A percentile compares a stretch with the other conserved stretches of the same genome.
Conservation (phyloP, 805 yeast species). For the Candida montana region DNA sequence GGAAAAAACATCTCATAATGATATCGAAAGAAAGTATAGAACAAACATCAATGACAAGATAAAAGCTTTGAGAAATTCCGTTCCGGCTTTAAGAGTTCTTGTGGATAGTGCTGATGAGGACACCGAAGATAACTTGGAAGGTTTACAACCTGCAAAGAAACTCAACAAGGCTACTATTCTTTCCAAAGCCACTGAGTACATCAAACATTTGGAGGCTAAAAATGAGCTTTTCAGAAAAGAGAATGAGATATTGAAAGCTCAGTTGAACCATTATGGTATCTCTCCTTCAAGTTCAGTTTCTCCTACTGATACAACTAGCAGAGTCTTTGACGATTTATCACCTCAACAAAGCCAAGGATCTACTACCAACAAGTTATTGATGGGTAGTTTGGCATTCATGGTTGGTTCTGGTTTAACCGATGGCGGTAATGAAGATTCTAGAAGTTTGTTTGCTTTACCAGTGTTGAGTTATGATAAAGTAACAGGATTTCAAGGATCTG, state of each 20-base stretch:
- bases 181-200: background rate
- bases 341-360: constrained; percentile 1
- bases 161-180: constrained; percentile 63
- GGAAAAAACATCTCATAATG: constrained; percentile 60
- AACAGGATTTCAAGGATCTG: constrained; percentile 24
- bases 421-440: constrained; percentile 37
- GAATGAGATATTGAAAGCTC: constrained; percentile 35
- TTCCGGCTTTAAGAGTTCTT: constrained; percentile 51
- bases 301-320: constrained; percentile 1
- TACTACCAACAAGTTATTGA: constrained; percentile 42
- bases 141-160: constrained; percentile 70
- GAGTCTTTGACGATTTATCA: constrained; percentile 8
- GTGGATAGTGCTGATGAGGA: constrained; percentile 46
- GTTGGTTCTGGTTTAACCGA: constrained; percentile 57
- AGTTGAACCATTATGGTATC: constrained; percentile 14
- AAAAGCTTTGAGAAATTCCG: constrained; percentile 55
- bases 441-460: constrained; percentile 46
- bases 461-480: constrained; percentile 27
- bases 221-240: constrained; percentile 45
- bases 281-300: constrained; percentile 8
- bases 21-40: constrained; percentile 68
- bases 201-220: constrained; percentile 56
- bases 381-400: constrained; percentile 63
- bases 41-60: constrained; percentile 69
- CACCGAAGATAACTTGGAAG: constrained; percentile 59